phyloP scores from a whole-genome alignment of 345 rosid species.

The Acer yangbiense region DNA sequence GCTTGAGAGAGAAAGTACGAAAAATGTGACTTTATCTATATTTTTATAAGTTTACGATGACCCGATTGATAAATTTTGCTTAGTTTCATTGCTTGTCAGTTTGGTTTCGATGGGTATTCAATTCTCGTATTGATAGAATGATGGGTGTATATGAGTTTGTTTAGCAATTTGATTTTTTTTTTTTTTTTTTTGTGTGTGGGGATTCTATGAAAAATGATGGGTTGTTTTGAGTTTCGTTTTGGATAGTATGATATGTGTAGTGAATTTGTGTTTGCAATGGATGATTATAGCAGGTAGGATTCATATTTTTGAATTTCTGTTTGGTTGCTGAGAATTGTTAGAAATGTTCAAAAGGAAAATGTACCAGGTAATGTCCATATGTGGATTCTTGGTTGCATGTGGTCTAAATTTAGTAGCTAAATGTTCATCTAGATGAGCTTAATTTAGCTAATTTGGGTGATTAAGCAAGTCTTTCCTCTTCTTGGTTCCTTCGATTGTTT shows the following conservation, averaged over 20 bases:
- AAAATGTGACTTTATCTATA: slow-evolving; percentile 52
- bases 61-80: neutral
- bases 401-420: too few species aligned
- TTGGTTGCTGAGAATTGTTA: neutral
- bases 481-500: too few species aligned
- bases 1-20: slow-evolving; percentile 80
- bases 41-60: neutral
- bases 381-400: too few species aligned
- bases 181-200: neutral
- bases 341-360: neutral
- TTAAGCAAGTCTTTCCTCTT: neutral
- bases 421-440: neutral
- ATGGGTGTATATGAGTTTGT: neutral
- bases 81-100: neutral
- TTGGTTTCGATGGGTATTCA: neutral
- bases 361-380: neutral
- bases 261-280: neutral
- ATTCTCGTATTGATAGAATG: slow-evolving; percentile 5
- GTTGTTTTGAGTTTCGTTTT: neutral
- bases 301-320: neutral
- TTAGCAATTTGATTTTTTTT: too few species aligned
- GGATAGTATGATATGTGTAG: neutral
- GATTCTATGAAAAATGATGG: neutral
- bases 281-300: neutral
- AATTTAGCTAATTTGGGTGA: neutral